phyloP scores from a whole-genome alignment of 140 eudicot species.

The Anethum foeniculum region DNA sequence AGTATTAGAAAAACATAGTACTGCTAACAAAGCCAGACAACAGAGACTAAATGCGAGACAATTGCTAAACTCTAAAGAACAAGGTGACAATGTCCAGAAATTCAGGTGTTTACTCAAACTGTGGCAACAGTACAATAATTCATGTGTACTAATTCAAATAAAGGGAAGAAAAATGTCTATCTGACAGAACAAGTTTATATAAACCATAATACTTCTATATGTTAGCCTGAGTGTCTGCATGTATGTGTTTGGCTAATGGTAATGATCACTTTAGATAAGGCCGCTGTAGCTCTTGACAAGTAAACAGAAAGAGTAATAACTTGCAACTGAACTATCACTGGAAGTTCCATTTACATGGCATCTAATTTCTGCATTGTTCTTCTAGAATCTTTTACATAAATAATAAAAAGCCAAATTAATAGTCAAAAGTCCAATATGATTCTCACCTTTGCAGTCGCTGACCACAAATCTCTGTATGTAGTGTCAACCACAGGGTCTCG shows the following conservation, averaged over 20 bases:
- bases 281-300: background rate
- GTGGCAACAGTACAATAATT: background rate
- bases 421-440: background rate
- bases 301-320: background rate
- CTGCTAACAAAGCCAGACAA: background rate
- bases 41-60: background rate
- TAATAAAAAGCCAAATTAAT: background rate
- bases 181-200: background rate
- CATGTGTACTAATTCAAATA: background rate
- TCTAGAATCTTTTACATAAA: background rate
- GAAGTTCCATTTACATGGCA: background rate
- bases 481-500: constrained; percentile 69
- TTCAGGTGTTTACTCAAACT: background rate
- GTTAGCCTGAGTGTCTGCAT: background rate
- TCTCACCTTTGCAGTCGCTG: constrained; percentile 74
- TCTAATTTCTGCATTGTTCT: background rate
- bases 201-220: background rate
- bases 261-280: background rate
- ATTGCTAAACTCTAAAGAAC: background rate
- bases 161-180: background rate
- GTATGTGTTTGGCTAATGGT: background rate
- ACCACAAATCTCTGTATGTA: constrained; percentile 76
- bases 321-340: background rate
- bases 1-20: background rate
- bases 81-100: background rate